A percentile compares a stretch with the other conserved stretches of the same genome.
Conservation (phyloP, 1,139 yeast genomes). For the Saccharomycopsis hybrid region DNA sequence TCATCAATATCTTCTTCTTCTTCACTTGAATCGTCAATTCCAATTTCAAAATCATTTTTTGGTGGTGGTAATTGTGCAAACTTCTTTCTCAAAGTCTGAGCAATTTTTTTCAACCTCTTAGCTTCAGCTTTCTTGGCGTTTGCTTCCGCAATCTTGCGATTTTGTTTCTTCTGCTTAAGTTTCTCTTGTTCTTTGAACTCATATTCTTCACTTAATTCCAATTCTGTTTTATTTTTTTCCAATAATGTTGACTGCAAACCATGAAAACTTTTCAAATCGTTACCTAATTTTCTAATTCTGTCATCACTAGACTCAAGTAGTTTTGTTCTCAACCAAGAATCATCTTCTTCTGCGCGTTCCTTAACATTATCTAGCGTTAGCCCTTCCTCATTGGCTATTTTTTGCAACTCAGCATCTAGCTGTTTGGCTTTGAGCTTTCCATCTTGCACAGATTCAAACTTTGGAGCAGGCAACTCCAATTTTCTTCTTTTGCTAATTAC, state of each 20-base stretch:
- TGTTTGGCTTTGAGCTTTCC: not conserved
- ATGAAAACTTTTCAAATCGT: constrained; percentile 11
- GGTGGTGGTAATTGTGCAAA: constrained; percentile 47
- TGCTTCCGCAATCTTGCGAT: not conserved
- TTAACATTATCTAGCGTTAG: constrained; percentile 7
- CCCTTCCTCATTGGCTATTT: constrained; percentile 6
- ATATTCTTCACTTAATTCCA: not conserved
- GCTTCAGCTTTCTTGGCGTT: not conserved
- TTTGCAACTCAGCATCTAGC: constrained; percentile 4
- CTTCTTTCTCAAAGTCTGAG: constrained; percentile 21
- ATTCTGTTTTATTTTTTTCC: constrained; percentile 1
- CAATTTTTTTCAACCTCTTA: not conserved
- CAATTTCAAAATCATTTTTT: constrained; percentile 51
- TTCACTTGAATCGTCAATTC: constrained; percentile 27
- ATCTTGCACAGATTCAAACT: constrained; percentile 13
- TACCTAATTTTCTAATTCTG: constrained; percentile 13
- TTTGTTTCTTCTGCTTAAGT: not conserved
- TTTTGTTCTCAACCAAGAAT: constrained; percentile 2
- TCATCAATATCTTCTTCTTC: constrained; percentile 21
- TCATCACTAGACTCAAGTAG: constrained; percentile 13
- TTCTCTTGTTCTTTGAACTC: not conserved
- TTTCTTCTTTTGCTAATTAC: constrained; percentile 47
- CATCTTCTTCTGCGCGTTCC: not conserved
- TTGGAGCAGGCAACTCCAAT: constrained; percentile 49
- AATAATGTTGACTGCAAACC: constrained; percentile 9